Base-by-base conservation (phyloP, 352 stramenopile species). In the Globisporangium canariense region DNA sequence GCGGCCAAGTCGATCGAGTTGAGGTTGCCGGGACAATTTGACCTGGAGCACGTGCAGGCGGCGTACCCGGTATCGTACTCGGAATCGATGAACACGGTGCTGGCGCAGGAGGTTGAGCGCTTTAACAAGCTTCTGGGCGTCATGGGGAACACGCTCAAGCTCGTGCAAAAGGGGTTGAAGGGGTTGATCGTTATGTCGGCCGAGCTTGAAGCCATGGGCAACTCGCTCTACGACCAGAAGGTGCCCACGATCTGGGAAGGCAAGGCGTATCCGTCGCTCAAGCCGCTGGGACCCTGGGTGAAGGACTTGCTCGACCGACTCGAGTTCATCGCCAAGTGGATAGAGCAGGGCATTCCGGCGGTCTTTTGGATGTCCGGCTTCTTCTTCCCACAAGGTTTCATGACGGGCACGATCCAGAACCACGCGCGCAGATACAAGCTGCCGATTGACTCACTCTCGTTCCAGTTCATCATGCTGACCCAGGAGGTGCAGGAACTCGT, bases 71-170 rank as follows among this genome's bases (percentile, higher is more conserved):
- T 98, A 7, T 69, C 78, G 58, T 98, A 98, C 75, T 68, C 88
- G 14, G 93, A 98, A 68, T 97, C 89, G 3, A 98, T 98, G 94
- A 98, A 98, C 77, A 98, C 93, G 1, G 94, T 98, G 25, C 67
- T 98, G 3, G 91, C 89, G 3, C 88, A 96, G 47, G 88, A 96
- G 56, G 82, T 91, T 1, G 79, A 93, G 68, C 83, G 87, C 13
- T 96, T 90, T 64, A 96, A 96, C 65, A 85, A 86, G 36, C 73
- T 96, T 18, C 67, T 96, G 14, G 64, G 57, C 2, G 71, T 91
- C 22, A 90, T 96, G 71, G 64, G 76, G 14, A 75, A 76, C 8
- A 90, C 83, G 34, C 77, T 95, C 2, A 76, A 81, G 40, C 79
- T 79, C 62, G 60, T 96, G 0, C 87, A 95, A 53, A 77, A 82